Evolutionary conservation across 1,284 basidiomycete species (phyloP).

Genomic region (Lignosus rhinocerotis): DNA sequence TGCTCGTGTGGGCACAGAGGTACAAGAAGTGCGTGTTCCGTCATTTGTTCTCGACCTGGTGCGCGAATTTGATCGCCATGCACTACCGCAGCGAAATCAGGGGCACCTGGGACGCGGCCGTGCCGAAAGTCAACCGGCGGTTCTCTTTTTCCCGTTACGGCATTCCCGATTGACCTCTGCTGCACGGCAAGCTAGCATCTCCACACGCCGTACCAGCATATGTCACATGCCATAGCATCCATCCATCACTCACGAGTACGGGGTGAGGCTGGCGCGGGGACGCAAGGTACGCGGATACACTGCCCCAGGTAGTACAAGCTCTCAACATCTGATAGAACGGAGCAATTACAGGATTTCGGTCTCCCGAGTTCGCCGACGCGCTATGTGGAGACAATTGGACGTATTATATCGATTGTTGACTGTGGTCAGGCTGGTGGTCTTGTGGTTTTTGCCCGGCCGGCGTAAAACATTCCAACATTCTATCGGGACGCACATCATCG

Average conservation of each 20-base stretch:
- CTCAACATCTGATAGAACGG: background rate
- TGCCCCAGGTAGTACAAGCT: background rate
- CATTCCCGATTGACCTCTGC: constrained; percentile 8
- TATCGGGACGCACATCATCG: background rate
- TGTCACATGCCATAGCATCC: constrained; percentile 1
- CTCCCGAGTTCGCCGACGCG: background rate
- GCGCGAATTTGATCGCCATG: constrained; percentile 6
- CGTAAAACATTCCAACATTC: background rate
- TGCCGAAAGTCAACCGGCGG: constrained; percentile 58
- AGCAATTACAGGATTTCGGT: background rate
- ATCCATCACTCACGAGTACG: background rate
- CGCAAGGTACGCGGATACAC: constrained; percentile 4
- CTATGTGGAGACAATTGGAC: constrained; percentile 2
- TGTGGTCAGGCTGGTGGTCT: background rate
- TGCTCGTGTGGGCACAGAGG: constrained; percentile 79
- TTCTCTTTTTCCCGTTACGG: constrained; percentile 18
- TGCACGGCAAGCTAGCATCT: background rate
- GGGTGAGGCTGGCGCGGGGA: background rate
- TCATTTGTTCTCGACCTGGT: constrained; percentile 12
- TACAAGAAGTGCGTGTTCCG: constrained; percentile 71
- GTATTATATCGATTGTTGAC: background rate
- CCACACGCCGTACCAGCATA: background rate
- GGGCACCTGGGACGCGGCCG: constrained; percentile 62
- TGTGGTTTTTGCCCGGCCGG: constrained; percentile 5
- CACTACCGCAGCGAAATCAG: constrained; percentile 45